These are phyloP conservation scores for Diaporthe amygdali DNA, from an alignment of 2,329 filamentous ascomycete genomes.

Conservation along the genomic window DNA sequence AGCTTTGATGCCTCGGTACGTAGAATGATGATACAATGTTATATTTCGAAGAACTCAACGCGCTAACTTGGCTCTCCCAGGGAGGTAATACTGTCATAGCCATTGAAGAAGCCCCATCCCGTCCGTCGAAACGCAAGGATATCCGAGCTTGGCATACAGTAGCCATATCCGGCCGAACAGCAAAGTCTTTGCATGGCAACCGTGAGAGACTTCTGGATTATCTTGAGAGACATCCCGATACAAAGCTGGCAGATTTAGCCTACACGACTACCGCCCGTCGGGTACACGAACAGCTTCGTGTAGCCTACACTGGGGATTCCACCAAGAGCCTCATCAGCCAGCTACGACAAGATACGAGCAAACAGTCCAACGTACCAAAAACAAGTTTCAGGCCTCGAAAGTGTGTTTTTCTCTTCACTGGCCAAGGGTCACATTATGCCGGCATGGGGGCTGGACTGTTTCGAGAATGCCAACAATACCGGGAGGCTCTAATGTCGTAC, in stretches of 20 bases:
- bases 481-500: background rate
- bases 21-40: background rate
- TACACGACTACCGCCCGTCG: constrained; percentile 3
- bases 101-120: background rate
- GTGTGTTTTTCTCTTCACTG: constrained; percentile 30
- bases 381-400: background rate
- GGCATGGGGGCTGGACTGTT: constrained; percentile 27
- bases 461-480: constrained; percentile 22
- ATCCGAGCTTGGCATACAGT: background rate
- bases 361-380: background rate
- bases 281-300: background rate
- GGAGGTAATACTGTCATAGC: constrained; percentile 1
- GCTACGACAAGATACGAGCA: constrained; percentile 18
- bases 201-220: background rate
- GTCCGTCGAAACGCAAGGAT: background rate
- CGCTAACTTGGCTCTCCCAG: background rate
- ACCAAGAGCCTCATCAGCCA: background rate
- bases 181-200: background rate
- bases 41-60: background rate
- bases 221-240: background rate
- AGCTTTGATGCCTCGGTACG: background rate
- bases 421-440: constrained; percentile 29
- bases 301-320: background rate
- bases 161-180: background rate
- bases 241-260: background rate